Conservation (phyloP, 768 basidiomycete genomes). For the Lyophyllum atratum region DNA sequence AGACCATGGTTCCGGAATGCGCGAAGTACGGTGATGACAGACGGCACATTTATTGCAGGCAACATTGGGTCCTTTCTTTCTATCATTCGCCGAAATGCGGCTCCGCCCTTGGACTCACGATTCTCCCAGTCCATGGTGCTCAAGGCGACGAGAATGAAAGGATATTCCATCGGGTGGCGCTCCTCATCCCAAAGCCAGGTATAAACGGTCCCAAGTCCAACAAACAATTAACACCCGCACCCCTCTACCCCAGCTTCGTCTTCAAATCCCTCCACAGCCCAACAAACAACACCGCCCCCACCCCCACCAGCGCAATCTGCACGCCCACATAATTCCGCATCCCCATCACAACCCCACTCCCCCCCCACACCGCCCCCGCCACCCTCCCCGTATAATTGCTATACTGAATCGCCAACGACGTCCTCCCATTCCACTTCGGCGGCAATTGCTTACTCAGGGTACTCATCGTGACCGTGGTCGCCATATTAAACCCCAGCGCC, state of each 20-base stretch:
- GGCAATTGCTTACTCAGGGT: constrained; percentile 72
- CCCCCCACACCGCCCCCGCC: constrained; percentile 69
- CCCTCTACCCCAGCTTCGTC: constrained; percentile 50
- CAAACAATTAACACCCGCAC: too few relatives aligned
- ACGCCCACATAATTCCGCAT: constrained; percentile 63
- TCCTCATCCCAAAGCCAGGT: too few relatives aligned
- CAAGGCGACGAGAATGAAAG: too few relatives aligned
- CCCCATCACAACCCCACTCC: constrained; percentile 57
- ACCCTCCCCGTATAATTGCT: constrained; percentile 70
- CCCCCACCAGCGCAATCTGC: constrained; percentile 59
- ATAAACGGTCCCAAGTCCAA: too few relatives aligned
- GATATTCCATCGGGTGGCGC: too few relatives aligned
- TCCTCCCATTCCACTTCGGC: constrained; percentile 55
- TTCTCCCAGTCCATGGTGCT: too few relatives aligned
- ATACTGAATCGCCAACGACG: constrained; percentile 65
- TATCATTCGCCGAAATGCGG: too few relatives aligned
- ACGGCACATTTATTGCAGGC: too few relatives aligned
- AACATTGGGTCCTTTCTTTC: too few relatives aligned
- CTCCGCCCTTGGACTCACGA: too few relatives aligned
- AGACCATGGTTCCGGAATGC: too few relatives aligned
- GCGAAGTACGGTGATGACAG: too few relatives aligned
- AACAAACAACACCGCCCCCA: constrained; percentile 56
- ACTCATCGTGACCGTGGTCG: constrained; percentile 69
- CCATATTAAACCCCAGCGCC: constrained; percentile 73
- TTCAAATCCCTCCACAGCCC: constrained; percentile 66